A percentile compares a stretch with the other conserved stretches of the same genome.
phyloP scores from a whole-genome alignment of 495 filamentous ascomycete species.

The Hypoxylon rickii region DNA sequence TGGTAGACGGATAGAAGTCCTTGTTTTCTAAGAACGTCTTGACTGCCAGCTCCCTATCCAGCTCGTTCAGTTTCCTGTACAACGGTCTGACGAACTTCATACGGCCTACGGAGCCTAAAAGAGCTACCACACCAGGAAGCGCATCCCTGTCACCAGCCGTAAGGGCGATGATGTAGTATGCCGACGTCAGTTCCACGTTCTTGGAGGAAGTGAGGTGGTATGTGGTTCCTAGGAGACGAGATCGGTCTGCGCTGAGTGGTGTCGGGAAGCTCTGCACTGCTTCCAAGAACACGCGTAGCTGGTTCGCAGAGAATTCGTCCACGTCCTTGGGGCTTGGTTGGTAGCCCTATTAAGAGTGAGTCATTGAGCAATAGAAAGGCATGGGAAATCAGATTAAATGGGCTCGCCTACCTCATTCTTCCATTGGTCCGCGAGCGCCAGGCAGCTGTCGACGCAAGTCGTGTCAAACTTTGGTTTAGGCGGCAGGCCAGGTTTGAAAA shows the following conservation, averaged over 20 bases:
- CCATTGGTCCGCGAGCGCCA: slow-evolving; percentile 81
- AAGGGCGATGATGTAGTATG: slow-evolving; percentile 79
- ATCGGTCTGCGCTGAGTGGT: slow-evolving; percentile 64
- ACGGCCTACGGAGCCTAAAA: slow-evolving; percentile 80
- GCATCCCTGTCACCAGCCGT: slow-evolving; percentile 68
- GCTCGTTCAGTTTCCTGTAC: slow-evolving; percentile 71
- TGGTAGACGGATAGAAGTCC: slow-evolving; percentile 96
- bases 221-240: slow-evolving; percentile 67
- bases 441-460: slow-evolving; percentile 82
- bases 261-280: slow-evolving; percentile 64
- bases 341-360: slow-evolving; percentile 53
- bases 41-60: slow-evolving; percentile 73
- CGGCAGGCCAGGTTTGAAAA: slow-evolving; percentile 82
- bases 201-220: slow-evolving; percentile 71
- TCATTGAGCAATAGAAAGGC: neutral
- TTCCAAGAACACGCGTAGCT: slow-evolving; percentile 89
- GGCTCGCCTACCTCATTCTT: slow-evolving; percentile 43
- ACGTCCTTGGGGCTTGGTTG: slow-evolving; percentile 71
- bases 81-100: slow-evolving; percentile 97
- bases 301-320: slow-evolving; percentile 74
- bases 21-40: slow-evolving; percentile 84
- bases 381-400: neutral
- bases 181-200: slow-evolving; percentile 82
- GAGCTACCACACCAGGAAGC: slow-evolving; percentile 69
- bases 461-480: slow-evolving; percentile 92